These are phyloP conservation scores for Arabidopsis hybrid DNA, from an alignment of 441 rosid genomes.

Conservation along the genomic window DNA sequence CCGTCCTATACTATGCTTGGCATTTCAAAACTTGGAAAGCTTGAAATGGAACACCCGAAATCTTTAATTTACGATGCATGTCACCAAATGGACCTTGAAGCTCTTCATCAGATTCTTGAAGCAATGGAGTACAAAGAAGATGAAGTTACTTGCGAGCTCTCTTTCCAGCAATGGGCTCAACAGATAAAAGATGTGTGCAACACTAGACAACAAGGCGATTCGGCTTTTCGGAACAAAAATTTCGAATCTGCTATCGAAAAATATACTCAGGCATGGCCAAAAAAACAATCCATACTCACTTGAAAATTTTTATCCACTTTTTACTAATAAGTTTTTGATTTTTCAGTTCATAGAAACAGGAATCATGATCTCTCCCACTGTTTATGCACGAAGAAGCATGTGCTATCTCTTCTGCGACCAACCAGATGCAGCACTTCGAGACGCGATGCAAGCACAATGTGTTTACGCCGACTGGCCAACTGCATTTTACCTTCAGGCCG, in stretches of 20 bases:
- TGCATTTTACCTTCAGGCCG: slow-evolving; percentile 89
- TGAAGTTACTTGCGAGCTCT: slow-evolving; percentile 81
- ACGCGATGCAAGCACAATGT: slow-evolving; percentile 96
- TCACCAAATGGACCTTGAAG: slow-evolving; percentile 74
- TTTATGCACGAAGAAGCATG: slow-evolving; percentile 80
- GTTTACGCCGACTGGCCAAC: slow-evolving; percentile 92
- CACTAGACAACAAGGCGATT: slow-evolving; percentile 82
- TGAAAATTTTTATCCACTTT: background rate
- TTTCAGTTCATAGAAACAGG: slow-evolving; percentile 86
- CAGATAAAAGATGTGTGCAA: slow-evolving; percentile 83
- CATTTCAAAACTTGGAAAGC: slow-evolving; percentile 64
- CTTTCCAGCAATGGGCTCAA: slow-evolving; percentile 93
- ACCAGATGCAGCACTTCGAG: slow-evolving; percentile 89
- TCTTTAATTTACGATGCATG: slow-evolving; percentile 83
- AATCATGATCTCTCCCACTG: slow-evolving; percentile 89
- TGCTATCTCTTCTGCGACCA: slow-evolving; percentile 81
- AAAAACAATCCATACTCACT: background rate
- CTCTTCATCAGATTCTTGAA: slow-evolving; percentile 81
- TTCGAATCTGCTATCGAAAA: slow-evolving; percentile 68
- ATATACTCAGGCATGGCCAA: slow-evolving; percentile 73
- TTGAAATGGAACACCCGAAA: slow-evolving; percentile 56
- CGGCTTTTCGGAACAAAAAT: slow-evolving; percentile 69
- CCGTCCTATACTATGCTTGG: slow-evolving; percentile 77
- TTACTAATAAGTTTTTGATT: slow-evolving; percentile 2
- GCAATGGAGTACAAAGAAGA: slow-evolving; percentile 77